Evolutionary conservation across 1,139 yeast genomes (phyloP).

Genomic region (Wickerhamomyces sp.): DNA sequence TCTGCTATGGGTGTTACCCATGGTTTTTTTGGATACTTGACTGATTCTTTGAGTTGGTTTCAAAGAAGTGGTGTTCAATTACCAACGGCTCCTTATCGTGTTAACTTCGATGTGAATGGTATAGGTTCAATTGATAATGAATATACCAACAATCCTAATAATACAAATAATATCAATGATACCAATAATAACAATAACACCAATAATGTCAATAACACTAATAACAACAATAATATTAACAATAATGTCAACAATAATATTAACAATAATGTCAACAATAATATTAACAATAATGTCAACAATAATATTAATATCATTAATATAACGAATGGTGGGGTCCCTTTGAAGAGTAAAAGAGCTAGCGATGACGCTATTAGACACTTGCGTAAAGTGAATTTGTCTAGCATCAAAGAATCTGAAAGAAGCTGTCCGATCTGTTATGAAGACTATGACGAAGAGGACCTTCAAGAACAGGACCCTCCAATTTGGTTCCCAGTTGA

Average conservation of each 20-base stretch:
- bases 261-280: background rate
- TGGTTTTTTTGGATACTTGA: too few species aligned
- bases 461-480: constrained; percentile 11
- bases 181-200: too few species aligned
- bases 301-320: background rate
- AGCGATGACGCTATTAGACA: constrained; percentile 18
- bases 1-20: too few species aligned
- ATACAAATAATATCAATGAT: too few species aligned
- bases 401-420: constrained; percentile 8
- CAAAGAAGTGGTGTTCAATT: too few species aligned
- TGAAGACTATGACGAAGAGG: constrained; percentile 13
- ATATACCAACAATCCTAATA: background rate
- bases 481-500: constrained; percentile 17
- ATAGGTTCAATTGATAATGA: too few species aligned
- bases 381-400: constrained; percentile 10
- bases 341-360: constrained; percentile 7
- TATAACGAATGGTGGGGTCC: background rate
- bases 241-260: background rate
- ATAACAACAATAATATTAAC: too few species aligned
- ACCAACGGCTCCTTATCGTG: too few species aligned
- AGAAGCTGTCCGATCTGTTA: constrained; percentile 18
- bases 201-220: background rate
- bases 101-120: too few species aligned
- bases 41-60: too few species aligned
- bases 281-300: background rate